Evolutionary conservation across 208 protist genomes (phyloP), one percentile per base, ranked within the genome.

Genomic region (Trypanosoma mega): DNA sequence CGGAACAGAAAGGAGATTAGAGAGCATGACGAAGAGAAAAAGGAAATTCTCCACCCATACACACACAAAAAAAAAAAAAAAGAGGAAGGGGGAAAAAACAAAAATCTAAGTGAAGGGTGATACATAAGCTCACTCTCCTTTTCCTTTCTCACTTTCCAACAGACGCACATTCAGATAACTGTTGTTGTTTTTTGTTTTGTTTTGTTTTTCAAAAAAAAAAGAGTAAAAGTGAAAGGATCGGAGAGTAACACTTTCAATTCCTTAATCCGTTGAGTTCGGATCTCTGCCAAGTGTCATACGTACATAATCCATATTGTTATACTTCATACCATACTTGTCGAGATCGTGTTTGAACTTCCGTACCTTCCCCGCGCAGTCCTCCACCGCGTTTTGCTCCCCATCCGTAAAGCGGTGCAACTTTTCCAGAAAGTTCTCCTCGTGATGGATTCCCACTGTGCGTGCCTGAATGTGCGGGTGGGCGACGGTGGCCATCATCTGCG

Each of bases 281-380:
- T 12, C 34, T 6, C 34, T 16, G 4, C 51, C 53, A 30, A 82
- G 50, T 7, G 83, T 55, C 33, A 64, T 63, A 21, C 67, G 63
- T 37, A 88, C 74, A 43, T 85, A 72, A 31, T 84, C 78, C n/a
- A 52, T 63, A 64, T 92, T 88, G 47, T 86, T 54, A 63, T 93
- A 90, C 66, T 88, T 85, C 0, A 45, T 16, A 33, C 53, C 68
- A 45, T 88, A 50, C 23, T 63, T 71, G 7, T 57, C 65, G 21
- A 88, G 54, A 51, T 78, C 66, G 46, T 63, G 52, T 14, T 72
- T 49, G 50, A 44, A 73, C 53, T 80, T 52, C 1, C 78, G 77
- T 52, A 90, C 36, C 14, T 72, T 65, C 2, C 49, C 75, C 46
- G 59, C 51, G 52, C 75, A 73, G 33, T 16, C 62, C 36, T 93